A percentile compares a stretch with the other conserved stretches of the same genome.
Conservation (phyloP, 306 rosid genomes). For the Arachis stenosperma region DNA sequence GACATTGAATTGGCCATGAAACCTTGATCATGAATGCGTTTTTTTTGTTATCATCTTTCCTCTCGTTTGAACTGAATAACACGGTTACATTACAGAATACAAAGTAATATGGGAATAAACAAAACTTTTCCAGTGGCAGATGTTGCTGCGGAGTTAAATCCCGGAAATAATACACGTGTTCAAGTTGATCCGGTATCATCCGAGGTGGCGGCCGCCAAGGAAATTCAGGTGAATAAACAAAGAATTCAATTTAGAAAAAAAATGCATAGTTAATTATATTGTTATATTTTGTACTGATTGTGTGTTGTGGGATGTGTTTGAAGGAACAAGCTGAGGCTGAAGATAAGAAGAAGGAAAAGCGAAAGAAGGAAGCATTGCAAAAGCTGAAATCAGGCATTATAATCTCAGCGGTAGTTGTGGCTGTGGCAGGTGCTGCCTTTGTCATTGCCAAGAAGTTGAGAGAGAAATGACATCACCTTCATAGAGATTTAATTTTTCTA, state of each 20-base stretch:
- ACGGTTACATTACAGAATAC: background rate
- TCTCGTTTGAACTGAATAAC: background rate
- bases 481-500: conserved; percentile 5
- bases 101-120: conserved; percentile 47
- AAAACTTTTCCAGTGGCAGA: conserved; percentile 47
- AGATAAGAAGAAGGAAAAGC: conserved; percentile 29
- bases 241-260: background rate
- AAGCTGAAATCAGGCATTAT: conserved; percentile 51
- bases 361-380: conserved; percentile 42
- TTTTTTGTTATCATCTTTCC: background rate
- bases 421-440: conserved; percentile 52
- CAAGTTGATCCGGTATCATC: conserved; percentile 51
- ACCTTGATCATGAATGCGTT: background rate
- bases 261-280: no score
- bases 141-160: conserved; percentile 44
- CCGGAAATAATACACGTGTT: conserved; percentile 35
- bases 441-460: conserved; percentile 59
- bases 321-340: conserved; percentile 47
- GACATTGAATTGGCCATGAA: background rate
- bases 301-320: background rate
- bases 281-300: background rate
- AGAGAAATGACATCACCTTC: conserved; percentile 43
- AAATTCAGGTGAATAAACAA: conserved; percentile 40
- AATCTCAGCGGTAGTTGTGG: conserved; percentile 55
- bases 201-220: conserved; percentile 44